phyloP scores from a whole-genome alignment of 768 basidiomycete species.

The Trametes cubensis region DNA sequence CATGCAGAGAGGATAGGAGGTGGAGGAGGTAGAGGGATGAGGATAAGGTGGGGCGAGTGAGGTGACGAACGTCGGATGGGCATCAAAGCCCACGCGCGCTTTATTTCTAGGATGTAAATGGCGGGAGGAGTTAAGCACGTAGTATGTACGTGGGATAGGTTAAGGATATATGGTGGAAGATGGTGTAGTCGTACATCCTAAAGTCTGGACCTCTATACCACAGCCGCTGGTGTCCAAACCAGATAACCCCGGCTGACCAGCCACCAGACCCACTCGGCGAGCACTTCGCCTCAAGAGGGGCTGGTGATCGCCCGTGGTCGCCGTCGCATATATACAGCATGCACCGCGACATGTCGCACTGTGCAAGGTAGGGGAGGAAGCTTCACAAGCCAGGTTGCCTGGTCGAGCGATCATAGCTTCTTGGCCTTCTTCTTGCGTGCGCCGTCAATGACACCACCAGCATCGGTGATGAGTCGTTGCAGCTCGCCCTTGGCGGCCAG shows the following conservation, averaged over 20 bases:
- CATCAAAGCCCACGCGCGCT: slow-evolving; percentile 10
- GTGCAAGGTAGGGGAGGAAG: background rate
- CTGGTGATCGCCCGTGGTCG: slow-evolving; percentile 10
- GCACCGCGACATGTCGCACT: slow-evolving; percentile 18
- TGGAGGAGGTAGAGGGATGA: background rate
- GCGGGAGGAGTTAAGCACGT: slow-evolving; percentile 10
- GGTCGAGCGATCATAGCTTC: slow-evolving; percentile 28
- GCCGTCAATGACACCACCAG: slow-evolving; percentile 60
- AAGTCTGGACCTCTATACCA: slow-evolving; percentile 22
- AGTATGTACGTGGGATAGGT: slow-evolving; percentile 12
- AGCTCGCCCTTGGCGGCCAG: slow-evolving; percentile 56
- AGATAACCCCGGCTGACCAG: slow-evolving; percentile 9
- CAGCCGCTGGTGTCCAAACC: slow-evolving; percentile 16
- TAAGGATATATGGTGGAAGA: slow-evolving; percentile 16
- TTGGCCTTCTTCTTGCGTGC: slow-evolving; percentile 52
- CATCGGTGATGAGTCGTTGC: slow-evolving; percentile 47
- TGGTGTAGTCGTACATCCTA: slow-evolving; percentile 19
- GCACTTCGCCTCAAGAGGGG: slow-evolving; percentile 18
- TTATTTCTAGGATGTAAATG: slow-evolving; percentile 7
- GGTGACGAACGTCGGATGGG: slow-evolving; percentile 1
- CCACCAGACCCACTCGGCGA: slow-evolving; percentile 14
- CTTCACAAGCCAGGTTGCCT: background rate
- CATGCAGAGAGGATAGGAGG: background rate
- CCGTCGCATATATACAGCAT: slow-evolving; percentile 15
- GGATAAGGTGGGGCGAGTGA: background rate